Evolutionary conservation across 177 flowering plant species (phyloP), one percentile per base, ranked within the genome.

Genomic region (Vitis hybrid): DNA sequence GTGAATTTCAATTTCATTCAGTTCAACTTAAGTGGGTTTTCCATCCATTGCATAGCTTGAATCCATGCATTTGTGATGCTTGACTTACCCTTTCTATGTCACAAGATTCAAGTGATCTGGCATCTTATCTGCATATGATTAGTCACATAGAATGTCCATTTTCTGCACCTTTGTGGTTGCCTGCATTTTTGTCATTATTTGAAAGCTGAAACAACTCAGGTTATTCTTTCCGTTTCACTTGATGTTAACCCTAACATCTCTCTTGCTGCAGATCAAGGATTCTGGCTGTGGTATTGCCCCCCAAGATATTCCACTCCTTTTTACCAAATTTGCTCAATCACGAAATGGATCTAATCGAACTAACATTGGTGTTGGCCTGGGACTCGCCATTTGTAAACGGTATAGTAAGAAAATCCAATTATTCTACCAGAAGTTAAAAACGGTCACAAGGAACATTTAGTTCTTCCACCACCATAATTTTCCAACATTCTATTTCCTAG

Each of bases 301-400:
- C 52, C 87, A 77, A 70, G 91, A 86, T 33, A 62, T 85, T 67
- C 87, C 88, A 3, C 76, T 44, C 65, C 53, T 86, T 20, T 89
- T 88, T 58, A 88, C 86, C 53, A 89, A 78, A 69, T 89, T 85
- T 71, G 33, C 71, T 62, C 82, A 83, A 58, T 66, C 76, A 28
- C 80, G 51, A 75, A 68, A 51, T 73, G 78, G 73, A 65, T 70
- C 87, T 6, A 70, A 54, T 63, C 73, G 78, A 70, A 73, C 38
- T n/a, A 78, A 55, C 66, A 67, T 66, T 52, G 81, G 87, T 55
- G 80, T 84, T 15, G 89, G 90, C 51, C 91, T 87, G 63, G 91
- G 91, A 44, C 86, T 89, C n/a, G 90, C 91, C 66, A 80, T 89
- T 55, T 86, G 85, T 73, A 88, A 77, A 75, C 62, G 94, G 94